Base-by-base conservation (phyloP, 2,329 filamentous ascomycete genomes). In the Aureobasidium zeae region DNA sequence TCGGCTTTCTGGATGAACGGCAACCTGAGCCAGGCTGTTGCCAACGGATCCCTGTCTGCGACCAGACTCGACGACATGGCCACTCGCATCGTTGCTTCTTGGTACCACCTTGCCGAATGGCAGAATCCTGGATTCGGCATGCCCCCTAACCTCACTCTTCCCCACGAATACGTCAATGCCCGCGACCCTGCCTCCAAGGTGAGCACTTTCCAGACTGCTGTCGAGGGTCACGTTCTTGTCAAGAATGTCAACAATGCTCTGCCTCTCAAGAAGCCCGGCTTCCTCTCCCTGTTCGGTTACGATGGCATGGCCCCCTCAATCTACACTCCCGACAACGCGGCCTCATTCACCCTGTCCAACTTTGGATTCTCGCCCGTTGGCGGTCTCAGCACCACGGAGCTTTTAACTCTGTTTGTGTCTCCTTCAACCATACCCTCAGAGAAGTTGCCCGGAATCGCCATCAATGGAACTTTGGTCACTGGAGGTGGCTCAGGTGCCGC, bases 181-280 rank as follows among this genome's bases (percentile, higher is more conserved):
- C 65, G 73, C 16, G 71, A 80, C 54, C 57, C 66, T 10, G 60
- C 66, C 5, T 64, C 71, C 8, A 68, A 69, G 7, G 56, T 64
- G 0, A 67, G 70, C 0, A 56, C 78, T 0, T 54, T 79, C 0
- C 64, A 74, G n/a, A 73, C 74, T 3, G 77, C 76, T 1, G 62
- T 78, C 4, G 76, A 80, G 52, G 76, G 78, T 3, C 76, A 79
- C 43, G 77, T 81, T 1, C 66, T 81, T 0, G 67, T 81, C 21
- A 82, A 81, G 57, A 81, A 82, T 55, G 61, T 55, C 28, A 72
- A 73, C 30, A 65, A 63, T 11, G 62, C 73, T 0, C 65, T 81
- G 1, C 77, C 77, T 0, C 58, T 82, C 0, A 65, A 65, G 7
- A 58, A 52, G 10, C 67, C 66, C 9, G 70, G 65, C 48, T 52